A percentile compares a stretch with the other conserved stretches of the same genome.
Evolutionary conservation across 148 eudicot species (phyloP).

Genomic region (Rhododendron mucronatum): DNA sequence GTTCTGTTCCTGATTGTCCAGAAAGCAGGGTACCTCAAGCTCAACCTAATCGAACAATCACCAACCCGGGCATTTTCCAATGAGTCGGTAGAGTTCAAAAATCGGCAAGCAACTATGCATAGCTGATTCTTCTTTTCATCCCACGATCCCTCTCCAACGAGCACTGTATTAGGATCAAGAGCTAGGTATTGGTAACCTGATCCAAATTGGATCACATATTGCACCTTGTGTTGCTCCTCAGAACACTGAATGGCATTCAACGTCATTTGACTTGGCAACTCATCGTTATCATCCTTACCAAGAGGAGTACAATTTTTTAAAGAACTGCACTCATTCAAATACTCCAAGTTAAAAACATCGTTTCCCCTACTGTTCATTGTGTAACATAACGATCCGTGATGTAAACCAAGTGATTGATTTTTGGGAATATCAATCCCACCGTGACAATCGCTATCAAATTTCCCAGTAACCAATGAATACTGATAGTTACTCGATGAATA

Average conservation of each 20-base stretch:
- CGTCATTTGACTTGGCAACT: slow-evolving; percentile 6
- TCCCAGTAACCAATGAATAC: slow-evolving; percentile 12
- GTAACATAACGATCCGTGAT: slow-evolving; percentile 6
- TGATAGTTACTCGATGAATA: slow-evolving; percentile 4
- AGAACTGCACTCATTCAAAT: slow-evolving; percentile 4
- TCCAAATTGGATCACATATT: neutral
- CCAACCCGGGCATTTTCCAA: slow-evolving; percentile 9
- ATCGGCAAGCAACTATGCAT: slow-evolving; percentile 12
- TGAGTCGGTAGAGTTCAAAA: slow-evolving; percentile 6
- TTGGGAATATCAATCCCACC: slow-evolving; percentile 7
- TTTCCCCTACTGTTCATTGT: neutral
- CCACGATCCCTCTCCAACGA: slow-evolving; percentile 23
- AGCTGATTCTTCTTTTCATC: slow-evolving; percentile 5
- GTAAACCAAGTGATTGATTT: neutral
- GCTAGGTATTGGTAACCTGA: neutral
- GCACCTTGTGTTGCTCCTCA: slow-evolving; percentile 1
- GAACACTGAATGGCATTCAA: slow-evolving; percentile 12
- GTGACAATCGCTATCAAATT: neutral
- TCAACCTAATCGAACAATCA: slow-evolving; percentile 20
- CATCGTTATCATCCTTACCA: neutral
- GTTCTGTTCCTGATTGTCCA: slow-evolving; percentile 12
- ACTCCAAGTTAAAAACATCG: neutral
- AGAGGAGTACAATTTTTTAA: slow-evolving; percentile 13
- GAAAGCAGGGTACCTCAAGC: slow-evolving; percentile 14
- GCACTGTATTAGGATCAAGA: neutral